Evolutionary conservation across 2,329 filamentous ascomycete species (phyloP), one percentile per base, ranked within the genome.

Genomic region (Niveomyces coronatus): DNA sequence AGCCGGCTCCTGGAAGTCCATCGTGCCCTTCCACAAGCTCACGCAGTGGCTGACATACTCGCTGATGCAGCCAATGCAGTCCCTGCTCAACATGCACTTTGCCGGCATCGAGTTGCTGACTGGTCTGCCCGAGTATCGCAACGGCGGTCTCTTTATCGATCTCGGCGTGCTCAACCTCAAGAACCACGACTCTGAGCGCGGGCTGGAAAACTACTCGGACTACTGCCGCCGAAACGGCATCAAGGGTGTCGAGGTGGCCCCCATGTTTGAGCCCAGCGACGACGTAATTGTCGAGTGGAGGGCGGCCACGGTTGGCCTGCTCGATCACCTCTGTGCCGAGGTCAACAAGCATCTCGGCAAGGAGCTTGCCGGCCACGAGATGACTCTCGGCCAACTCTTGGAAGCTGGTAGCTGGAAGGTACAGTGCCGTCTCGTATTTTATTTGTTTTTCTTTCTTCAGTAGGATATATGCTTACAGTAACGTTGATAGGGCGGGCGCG

Each of bases 331-430:
- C 27, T 67, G 67, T 39, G 47, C 44, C 2, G 67, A 71, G 34
- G 67, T 77, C 24, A 67, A 71, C 48, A 85, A 85, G 56, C 60
- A 67, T 28, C 63, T 95, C 33, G 76, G 74, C 40, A 53, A 51
- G 3, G 71, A 76, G 39, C 62, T 95, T 28, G 70, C 68, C 7
- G 85, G 83, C 4, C 65, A 75, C 26, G 77, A 89, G 47, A 63
- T 98, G 56, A 84, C 68, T 28, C 62, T 96, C 48, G 79, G 88
- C 5, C 91, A 98, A 58, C 77, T 98, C 65, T 70, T 98, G 14
- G 91, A 96, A 61, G 91, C 89, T 11, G 91, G 91, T 36, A 94
- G 85, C 55, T 98, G 91, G 89, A 96, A 96, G 83, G 88, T 91
- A 60, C 10, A 13, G 10, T n/a, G 15, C 16, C 9, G 20, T 15